Evolutionary conservation across 2,329 filamentous ascomycete species (phyloP), one percentile per base, ranked within the genome.

Genomic region (Talaromyces islandicus): DNA sequence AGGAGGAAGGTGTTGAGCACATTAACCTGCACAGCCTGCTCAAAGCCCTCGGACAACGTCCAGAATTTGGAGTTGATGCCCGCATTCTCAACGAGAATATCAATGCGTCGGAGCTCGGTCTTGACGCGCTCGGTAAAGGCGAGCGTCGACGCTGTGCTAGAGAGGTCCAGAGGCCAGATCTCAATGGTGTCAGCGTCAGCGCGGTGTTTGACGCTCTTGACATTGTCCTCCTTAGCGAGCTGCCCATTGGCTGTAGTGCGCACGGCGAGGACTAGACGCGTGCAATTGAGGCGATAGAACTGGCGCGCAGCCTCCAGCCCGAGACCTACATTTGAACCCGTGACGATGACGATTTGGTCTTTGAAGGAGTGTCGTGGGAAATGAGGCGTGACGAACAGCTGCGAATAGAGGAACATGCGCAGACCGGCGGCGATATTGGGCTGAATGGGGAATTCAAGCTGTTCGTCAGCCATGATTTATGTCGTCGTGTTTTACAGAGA

Each of bases 1-100:
- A 86, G 71, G 1, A 86, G 66, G 46, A 85, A 76, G 0, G 81
- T 83, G 12, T 73, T 76, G 59, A 86, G 71, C 10, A 83, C 80
- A 59, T 86, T 86, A 57, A 82, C 77, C 0, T 79, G 81, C 43
- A 86, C 70, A 0, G 69, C 78, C 17, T 64, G 68, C 69, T 86
- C 83, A 43, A 81, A 72, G 0, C 73, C 78, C 58, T 83, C 81
- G 3, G 70, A 12, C 9, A 27, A 9, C n/a, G 9, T 38, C 4
- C 9, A 59, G 14, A 17, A 3, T 11, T 35, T 27, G 10, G 19
- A 32, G 12, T 50, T 55, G 11, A 55, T 55, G 10, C 51, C 57
- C 9, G 57, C 57, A 19, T 59, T 59, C 19, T 38, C 14, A 11
- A 55, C 38, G 4, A 55, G 10, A 41, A 50, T 52, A 38, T 59